A percentile compares a stretch with the other conserved stretches of the same genome.
These are phyloP conservation scores for Eragrostis nindensis DNA, from an alignment of 176 grass and related monocot genomes.

Conservation along the genomic window DNA sequence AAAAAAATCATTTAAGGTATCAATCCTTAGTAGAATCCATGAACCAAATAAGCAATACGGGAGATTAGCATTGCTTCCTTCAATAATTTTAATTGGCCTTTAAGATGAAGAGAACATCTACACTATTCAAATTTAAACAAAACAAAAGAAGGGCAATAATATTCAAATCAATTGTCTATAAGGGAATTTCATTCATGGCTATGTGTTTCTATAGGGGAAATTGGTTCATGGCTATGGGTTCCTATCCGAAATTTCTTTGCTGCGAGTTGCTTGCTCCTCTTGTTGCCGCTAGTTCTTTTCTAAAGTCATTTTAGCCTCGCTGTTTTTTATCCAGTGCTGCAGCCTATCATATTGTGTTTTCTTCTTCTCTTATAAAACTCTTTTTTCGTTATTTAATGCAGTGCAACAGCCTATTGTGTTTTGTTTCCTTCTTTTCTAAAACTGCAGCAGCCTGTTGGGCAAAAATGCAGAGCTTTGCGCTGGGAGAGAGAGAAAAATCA, in stretches of 20 bases:
- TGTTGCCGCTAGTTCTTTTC: neutral
- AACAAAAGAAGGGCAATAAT: neutral
- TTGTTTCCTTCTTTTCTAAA: too few species aligned
- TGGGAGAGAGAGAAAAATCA: neutral
- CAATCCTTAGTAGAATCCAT: neutral
- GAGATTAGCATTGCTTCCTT: neutral
- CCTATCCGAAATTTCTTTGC: neutral
- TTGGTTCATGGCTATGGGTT: too few species aligned
- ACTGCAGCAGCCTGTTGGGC: too few species aligned
- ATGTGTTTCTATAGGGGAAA: too few species aligned
- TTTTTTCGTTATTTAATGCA: too few species aligned
- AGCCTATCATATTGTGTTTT: too few species aligned
- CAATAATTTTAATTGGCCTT: conserved; percentile 2
- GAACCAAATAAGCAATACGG: neutral
- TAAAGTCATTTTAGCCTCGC: neutral
- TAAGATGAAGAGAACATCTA: neutral
- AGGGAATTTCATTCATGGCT: too few species aligned
- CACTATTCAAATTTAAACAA: neutral
- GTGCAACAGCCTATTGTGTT: too few species aligned
- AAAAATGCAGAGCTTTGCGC: too few species aligned
- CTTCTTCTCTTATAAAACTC: too few species aligned
- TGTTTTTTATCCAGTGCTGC: neutral
- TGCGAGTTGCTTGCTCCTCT: too few species aligned
- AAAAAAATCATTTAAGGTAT: neutral
- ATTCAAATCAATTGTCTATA: conserved; percentile 17